These are phyloP conservation scores for Yamadazyma kanchanaburiensis DNA, from an alignment of 1,139 yeast species.

Conservation along the genomic window DNA sequence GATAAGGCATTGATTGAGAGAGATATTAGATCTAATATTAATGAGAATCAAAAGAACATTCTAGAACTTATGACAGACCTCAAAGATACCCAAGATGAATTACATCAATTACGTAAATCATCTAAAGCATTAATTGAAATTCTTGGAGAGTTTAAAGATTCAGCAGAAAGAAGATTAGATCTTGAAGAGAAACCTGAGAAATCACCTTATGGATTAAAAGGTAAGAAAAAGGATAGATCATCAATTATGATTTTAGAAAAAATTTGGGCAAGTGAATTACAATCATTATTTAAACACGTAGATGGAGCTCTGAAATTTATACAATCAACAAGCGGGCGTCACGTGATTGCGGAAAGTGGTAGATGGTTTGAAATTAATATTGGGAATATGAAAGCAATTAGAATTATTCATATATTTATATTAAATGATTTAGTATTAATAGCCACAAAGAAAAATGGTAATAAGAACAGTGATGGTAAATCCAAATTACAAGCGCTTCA, in stretches of 20 bases:
- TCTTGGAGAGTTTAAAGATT: constrained; percentile 62
- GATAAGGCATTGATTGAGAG: constrained; percentile 54
- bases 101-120: constrained; percentile 57
- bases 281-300: constrained; percentile 71
- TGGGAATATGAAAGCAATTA: constrained; percentile 80
- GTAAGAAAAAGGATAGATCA: constrained; percentile 51
- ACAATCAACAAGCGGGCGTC: constrained; percentile 78
- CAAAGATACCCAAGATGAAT: constrained; percentile 58
- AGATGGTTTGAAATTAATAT: constrained; percentile 87
- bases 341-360: constrained; percentile 73
- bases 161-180: constrained; percentile 61
- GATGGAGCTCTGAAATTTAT: constrained; percentile 87
- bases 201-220: constrained; percentile 10
- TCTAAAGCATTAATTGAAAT: constrained; percentile 63
- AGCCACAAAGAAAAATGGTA: constrained; percentile 55
- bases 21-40: constrained; percentile 64
- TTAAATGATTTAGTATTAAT: constrained; percentile 75
- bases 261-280: constrained; percentile 78
- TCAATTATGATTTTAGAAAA: constrained; percentile 72
- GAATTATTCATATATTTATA: constrained; percentile 72
- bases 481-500: constrained; percentile 64
- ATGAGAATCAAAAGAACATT: constrained; percentile 71
- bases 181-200: constrained; percentile 28
- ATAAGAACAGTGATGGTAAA: constrained; percentile 15
- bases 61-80: constrained; percentile 66